phyloP scores from a whole-genome alignment of 2,329 filamentous ascomycete genomes.

The Helicocarpus griseus region DNA sequence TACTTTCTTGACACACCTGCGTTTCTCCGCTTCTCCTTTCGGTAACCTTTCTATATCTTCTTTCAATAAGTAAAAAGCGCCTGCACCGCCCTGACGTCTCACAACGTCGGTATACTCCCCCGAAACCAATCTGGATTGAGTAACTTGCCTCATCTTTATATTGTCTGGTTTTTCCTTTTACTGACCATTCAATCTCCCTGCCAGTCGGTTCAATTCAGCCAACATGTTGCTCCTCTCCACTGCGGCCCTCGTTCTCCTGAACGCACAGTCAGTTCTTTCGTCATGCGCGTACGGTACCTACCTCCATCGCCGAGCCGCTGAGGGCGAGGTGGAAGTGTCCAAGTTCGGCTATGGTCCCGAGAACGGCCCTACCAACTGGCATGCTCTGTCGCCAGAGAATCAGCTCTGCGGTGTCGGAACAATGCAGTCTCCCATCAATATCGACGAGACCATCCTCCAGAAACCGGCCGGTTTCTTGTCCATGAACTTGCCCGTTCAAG shows the following conservation, averaged over 20 bases:
- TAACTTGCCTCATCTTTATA: no score
- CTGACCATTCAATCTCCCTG: not conserved
- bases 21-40: no score
- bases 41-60: not conserved
- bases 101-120: not conserved
- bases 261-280: constrained; percentile 18
- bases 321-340: constrained; percentile 24
- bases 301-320: constrained; percentile 21
- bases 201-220: not conserved
- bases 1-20: not conserved
- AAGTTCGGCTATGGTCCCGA: constrained; percentile 34
- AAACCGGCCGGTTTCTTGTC: constrained; percentile 12
- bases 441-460: constrained; percentile 23
- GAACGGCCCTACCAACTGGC: constrained; percentile 46
- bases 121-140: no score
- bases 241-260: constrained; percentile 1
- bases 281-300: constrained; percentile 36
- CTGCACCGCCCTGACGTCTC: not conserved
- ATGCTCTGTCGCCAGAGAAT: constrained; percentile 36
- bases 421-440: constrained; percentile 49
- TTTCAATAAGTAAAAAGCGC: not conserved
- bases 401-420: constrained; percentile 39
- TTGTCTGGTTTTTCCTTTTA: not conserved
- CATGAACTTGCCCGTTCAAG: constrained; percentile 15
- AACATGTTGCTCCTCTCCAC: constrained; percentile 3